Evolutionary conservation across 2,329 filamentous ascomycete genomes (phyloP), one percentile per base, ranked within the genome.

Genomic region (Aquanectria penicillioides): DNA sequence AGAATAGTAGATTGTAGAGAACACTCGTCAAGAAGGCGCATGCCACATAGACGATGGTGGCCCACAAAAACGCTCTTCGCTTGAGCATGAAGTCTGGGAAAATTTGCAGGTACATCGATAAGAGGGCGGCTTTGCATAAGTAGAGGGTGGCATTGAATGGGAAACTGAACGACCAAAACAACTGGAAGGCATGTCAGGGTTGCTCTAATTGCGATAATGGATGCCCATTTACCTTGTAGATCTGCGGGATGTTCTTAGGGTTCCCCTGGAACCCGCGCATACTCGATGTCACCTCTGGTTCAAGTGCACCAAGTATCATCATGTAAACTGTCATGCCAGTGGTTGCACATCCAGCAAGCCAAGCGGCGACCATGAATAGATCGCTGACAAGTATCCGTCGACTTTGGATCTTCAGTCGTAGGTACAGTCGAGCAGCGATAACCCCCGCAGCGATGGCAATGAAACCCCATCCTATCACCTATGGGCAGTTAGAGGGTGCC

Each of bases 401-500:
- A 26, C 26, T 43, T n/a, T 52, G 48, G 15, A 52, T 52, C 17
- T 29, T 28, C 2, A 52, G 15, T 3, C 49, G 29, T 6, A 52
- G 49, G 17, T 52, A 44, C 13, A 52, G 13, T 3, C 49, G 40
- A 2, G 38, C 49, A n/a, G 15, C 12, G 7, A 52, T 34, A 13
- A 36, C 49, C 11, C 12, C 11, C 3, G 20, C 17, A 4, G 49
- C 49, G 4, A 52, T 28, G 12, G 29, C 15, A 10, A 52, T 36
- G 22, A 52, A 29, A 36, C 25, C 22, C 49, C 49, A 53, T 29
- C 29, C 49, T 11, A 20, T 23, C 31, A 41, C 17, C 49, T 53
- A 6, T 31, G n/a, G n/a, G n/a, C n/a, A n/a, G n/a, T n/a, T n/a
- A n/a, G n/a, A n/a, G n/a, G n/a, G n/a, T n/a, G n/a, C n/a, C n/a